Percentiles rank a stretch among this genome's conserved stretches.
Evolutionary conservation across 352 stramenopile species (phyloP).

Genomic region (Globisporangium uncinulatum): DNA sequence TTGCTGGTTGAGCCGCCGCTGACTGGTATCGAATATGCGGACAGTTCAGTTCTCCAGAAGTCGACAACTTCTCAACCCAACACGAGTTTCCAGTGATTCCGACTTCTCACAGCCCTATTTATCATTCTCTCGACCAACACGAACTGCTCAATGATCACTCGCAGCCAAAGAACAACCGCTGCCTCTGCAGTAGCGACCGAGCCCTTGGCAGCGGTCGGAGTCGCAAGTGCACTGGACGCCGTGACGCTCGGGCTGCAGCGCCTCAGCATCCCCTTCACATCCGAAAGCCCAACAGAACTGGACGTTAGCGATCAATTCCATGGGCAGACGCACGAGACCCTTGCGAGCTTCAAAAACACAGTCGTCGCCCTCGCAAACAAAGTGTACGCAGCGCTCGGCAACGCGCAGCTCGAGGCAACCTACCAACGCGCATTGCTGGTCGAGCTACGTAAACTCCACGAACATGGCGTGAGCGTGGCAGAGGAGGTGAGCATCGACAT

Average conservation of each 20-base stretch:
- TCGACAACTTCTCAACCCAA: no score
- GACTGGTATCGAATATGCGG: no score
- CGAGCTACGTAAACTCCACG: conserved; percentile 16
- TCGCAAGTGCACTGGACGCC: neutral
- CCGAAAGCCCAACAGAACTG: neutral
- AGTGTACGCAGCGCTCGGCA: conserved; percentile 23
- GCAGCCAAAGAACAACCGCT: neutral
- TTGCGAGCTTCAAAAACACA: conserved; percentile 7
- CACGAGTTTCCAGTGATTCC: no score
- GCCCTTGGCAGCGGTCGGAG: neutral
- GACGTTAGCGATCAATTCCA: neutral
- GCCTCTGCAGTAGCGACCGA: neutral
- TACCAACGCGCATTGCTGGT: conserved; percentile 27
- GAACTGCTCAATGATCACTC: no score
- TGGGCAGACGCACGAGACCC: neutral
- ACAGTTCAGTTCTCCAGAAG: no score
- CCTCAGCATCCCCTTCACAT: conserved; percentile 1
- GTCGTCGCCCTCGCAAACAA: conserved; percentile 26
- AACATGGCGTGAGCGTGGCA: conserved; percentile 19
- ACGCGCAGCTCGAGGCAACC: conserved; percentile 29
- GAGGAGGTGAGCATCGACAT: conserved; percentile 29
- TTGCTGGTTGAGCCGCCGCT: no score
- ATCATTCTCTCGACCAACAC: no score
- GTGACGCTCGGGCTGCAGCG: neutral
- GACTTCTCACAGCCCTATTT: no score